phyloP scores from a whole-genome alignment of 148 eudicot genomes.

The Rhododendron molle region DNA sequence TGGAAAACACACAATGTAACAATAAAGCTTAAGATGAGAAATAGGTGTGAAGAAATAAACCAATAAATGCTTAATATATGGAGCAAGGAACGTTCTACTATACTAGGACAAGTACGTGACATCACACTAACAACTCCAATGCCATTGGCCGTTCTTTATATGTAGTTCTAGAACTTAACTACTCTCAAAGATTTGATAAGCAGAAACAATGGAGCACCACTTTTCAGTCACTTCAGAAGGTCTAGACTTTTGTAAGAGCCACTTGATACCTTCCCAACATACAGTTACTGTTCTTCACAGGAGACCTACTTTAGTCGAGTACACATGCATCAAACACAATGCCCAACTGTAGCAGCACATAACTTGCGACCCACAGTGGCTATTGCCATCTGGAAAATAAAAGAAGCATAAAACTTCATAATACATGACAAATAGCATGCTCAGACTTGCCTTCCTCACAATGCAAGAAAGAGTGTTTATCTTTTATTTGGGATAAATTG shows the following conservation, averaged over 20 bases:
- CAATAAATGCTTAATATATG: neutral
- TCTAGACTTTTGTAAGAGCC: neutral
- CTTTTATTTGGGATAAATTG: neutral
- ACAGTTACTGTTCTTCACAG: neutral
- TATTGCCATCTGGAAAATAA: neutral
- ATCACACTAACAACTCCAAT: neutral
- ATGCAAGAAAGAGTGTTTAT: neutral
- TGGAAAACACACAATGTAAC: constrained; percentile 17
- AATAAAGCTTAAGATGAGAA: neutral
- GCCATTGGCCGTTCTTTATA: neutral
- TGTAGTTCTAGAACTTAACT: neutral
- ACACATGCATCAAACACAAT: neutral
- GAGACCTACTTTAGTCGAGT: neutral
- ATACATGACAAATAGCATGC: neutral
- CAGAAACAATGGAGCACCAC: neutral
- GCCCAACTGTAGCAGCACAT: neutral
- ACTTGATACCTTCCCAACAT: neutral
- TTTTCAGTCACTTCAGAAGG: neutral
- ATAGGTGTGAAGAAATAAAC: neutral
- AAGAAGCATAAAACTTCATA: neutral
- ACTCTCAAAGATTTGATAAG: neutral
- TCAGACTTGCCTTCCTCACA: neutral
- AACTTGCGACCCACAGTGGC: neutral
- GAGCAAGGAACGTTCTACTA: neutral
- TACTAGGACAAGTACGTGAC: neutral